Evolutionary conservation across 2,329 filamentous ascomycete species (phyloP), one percentile per base, ranked within the genome.

Genomic region (Botrytis fragariae): DNA sequence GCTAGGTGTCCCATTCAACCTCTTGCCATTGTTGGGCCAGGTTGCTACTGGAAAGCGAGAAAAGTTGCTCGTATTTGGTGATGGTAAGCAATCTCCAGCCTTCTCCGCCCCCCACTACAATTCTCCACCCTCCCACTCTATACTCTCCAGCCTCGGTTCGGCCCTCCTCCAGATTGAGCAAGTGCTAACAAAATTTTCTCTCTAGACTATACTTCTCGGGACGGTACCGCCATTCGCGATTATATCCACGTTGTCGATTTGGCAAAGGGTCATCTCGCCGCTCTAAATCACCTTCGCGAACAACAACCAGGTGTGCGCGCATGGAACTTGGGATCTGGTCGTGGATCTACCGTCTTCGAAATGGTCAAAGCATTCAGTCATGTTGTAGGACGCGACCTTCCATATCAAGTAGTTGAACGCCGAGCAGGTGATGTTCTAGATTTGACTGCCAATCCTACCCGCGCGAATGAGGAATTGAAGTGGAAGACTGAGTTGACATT

Each of bases 241-340:
- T 99, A 99, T 87, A 98, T 99, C 83, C 95, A 98, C 86, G 93
- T 98, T 74, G 88, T 97, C 76, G 95, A 98, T 81, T 90, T 98
- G 37, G 93, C 95, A 63, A 89, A 89, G 76, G 95, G 95, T 75
- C 95, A 98, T 83, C 86, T 97, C 74, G 89, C 93, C 74, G 96
- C 97, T 35, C 91, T 99, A 78, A 94, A 96, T 85, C 93, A 97
- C 85, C 91, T 98, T 69, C 92, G 92, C 79, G 88, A 92, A 77
- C 86, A 95, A 78, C 89, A 94, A 79, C 95, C 96, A 29, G 96
- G 96, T 73, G 93, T 98, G 77, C 92, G 93, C 82, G 95, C 94
- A 73, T 99, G 95, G 95, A 99, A 99, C 84, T 83, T 99, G 78
- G 97, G 97, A 74, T 97, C 95, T 0, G 96, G 96, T 75, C 93